Conservation (phyloP, 495 filamentous ascomycete genomes). For the Letharia lupina region DNA sequence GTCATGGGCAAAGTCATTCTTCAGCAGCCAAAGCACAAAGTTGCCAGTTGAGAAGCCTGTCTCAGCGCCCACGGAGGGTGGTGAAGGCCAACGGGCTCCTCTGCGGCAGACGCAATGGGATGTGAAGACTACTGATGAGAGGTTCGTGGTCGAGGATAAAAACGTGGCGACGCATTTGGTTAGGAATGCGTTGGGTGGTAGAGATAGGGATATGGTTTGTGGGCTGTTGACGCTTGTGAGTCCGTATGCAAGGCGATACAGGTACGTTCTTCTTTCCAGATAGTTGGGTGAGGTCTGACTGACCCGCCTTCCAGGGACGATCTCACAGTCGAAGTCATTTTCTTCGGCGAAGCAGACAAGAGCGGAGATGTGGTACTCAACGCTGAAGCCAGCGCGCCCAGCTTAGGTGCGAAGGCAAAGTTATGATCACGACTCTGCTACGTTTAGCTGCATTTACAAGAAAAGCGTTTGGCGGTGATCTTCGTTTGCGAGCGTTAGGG, state of each 20-base stretch:
- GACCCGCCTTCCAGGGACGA: conserved; percentile 56
- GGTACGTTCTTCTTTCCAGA: conserved; percentile 41
- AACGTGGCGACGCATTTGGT: conserved; percentile 95
- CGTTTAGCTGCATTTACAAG: neutral
- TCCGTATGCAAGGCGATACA: conserved; percentile 82
- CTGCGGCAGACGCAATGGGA: conserved; percentile 80
- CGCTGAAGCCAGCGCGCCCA: conserved; percentile 68
- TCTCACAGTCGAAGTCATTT: conserved; percentile 95
- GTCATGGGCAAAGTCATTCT: conserved; percentile 43
- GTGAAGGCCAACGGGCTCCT: conserved; percentile 55
- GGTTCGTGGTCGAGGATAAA: conserved; percentile 91
- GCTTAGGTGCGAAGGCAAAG: conserved; percentile 47
- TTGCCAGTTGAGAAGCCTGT: conserved; percentile 44
- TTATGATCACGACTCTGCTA: conserved; percentile 32
- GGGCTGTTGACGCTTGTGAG: conserved; percentile 85
- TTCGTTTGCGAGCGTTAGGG: neutral
- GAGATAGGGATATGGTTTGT: conserved; percentile 88
- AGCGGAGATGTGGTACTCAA: conserved; percentile 73
- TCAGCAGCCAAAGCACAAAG: conserved; percentile 36
- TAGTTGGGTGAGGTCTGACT: neutral
- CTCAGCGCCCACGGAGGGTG: conserved; percentile 36
- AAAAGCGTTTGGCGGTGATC: conserved; percentile 4
- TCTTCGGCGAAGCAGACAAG: conserved; percentile 77
- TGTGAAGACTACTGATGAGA: conserved; percentile 56
- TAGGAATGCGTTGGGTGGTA: conserved; percentile 89